Evolutionary conservation across 768 basidiomycete species (phyloP), one percentile per base, ranked within the genome.

Genomic region (Leucocoprinus birnbaumii): DNA sequence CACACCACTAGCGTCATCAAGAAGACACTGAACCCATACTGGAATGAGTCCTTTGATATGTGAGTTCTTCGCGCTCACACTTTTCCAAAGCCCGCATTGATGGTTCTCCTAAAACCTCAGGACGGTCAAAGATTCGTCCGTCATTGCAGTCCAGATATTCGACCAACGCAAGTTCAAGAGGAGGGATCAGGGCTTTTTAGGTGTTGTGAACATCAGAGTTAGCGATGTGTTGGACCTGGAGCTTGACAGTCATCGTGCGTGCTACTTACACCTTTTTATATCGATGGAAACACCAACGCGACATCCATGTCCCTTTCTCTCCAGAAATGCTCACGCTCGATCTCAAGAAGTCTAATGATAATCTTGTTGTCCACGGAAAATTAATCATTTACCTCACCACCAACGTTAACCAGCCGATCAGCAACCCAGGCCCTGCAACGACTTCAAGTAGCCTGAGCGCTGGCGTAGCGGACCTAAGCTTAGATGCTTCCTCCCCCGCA

Each of bases 111-210:
- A 26, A 13, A 55, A 59, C 49, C 27, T 42, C n/a, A 98, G 95
- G 62, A 91, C 83, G 49, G 96, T 97, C 67, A 96, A 94, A 70
- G 97, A 99, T 62, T 93, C 91, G n/a, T 98, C 95, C 16, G 91
- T 98, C 46, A 84, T 99, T 56, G 93, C 94, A 3, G 95, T 98
- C 1, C 97, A 99, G 73, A 97, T 98, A 63, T 98, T 98, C 62
- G 97, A 99, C 73, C 96, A 98, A 72, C 87, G 94, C 70, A 99
- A 99, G 73, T 98, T 98, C 78, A 99, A 99, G 80, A 82, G 91
- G 72, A 86, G 89, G 64, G 97, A 99, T 68, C 97, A 98, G 68
- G 97, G 97, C 1, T 99, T 99, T 71, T 77, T 99, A 51, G 97
- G 97, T 34, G 96, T 98, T 13, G 95, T 98, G 62, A 99, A 99